Conservation (phyloP, 176 grass and related monocot species). For the Eleusine coracana region DNA sequence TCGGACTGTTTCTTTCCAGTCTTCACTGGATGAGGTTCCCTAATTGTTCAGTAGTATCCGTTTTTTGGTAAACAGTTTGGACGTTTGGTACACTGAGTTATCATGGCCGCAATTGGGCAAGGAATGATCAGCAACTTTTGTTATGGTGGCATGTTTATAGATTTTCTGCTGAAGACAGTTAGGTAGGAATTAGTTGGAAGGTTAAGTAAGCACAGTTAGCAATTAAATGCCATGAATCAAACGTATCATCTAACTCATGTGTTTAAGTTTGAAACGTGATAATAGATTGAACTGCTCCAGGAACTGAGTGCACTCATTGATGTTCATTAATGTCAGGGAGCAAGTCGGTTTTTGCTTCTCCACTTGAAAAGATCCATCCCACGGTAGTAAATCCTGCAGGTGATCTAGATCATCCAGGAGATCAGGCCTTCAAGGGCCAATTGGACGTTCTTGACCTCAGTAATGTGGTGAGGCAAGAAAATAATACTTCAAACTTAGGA, state of each 20-base stretch:
- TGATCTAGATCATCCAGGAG: slow-evolving; percentile 30
- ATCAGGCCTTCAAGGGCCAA: slow-evolving; percentile 40
- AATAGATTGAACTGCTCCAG: slow-evolving; percentile 36
- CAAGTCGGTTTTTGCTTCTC: slow-evolving; percentile 52
- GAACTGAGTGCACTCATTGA: slow-evolving; percentile 42
- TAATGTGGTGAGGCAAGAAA: slow-evolving; percentile 42
- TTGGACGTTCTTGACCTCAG: slow-evolving; percentile 39
- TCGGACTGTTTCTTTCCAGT: background rate
- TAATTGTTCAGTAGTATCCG: slow-evolving; percentile 1
- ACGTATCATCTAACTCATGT: slow-evolving; percentile 40
- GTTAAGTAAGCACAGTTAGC: slow-evolving; percentile 37
- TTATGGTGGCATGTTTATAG: slow-evolving; percentile 39
- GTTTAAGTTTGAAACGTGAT: slow-evolving; percentile 26
- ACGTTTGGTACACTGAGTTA: slow-evolving; percentile 21
- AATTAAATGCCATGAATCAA: slow-evolving; percentile 49
- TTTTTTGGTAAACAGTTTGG: slow-evolving; percentile 44
- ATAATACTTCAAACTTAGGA: slow-evolving; percentile 26
- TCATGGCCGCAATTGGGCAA: slow-evolving; percentile 1
- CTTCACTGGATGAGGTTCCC: slow-evolving; percentile 14
- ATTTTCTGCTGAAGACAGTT: slow-evolving; percentile 47
- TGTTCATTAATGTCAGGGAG: slow-evolving; percentile 48
- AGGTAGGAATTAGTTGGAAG: slow-evolving; percentile 58
- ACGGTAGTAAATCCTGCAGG: slow-evolving; percentile 41
- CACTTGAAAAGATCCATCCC: slow-evolving; percentile 51
- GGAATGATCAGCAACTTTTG: slow-evolving; percentile 29